These are phyloP conservation scores for maize (Zea mays) DNA, from an alignment of 176 grass and related monocot species.

Conservation along the genomic window DNA sequence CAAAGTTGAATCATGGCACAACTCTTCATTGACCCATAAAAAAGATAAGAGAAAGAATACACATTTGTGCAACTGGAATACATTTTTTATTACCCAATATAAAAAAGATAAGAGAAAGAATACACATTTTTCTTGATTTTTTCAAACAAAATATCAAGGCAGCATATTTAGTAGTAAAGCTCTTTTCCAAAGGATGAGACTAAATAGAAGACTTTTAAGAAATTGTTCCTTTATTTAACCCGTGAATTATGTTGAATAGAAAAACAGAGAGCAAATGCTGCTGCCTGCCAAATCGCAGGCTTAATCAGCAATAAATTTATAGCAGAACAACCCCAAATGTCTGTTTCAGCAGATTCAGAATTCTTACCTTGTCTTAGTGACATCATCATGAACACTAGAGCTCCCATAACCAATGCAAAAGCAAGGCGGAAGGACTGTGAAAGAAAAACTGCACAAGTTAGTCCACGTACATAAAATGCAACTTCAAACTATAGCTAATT, in stretches of 20 bases:
- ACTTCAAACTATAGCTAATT: slow-evolving; percentile 13
- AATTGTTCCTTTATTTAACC: background rate
- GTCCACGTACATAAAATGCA: background rate
- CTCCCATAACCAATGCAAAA: slow-evolving; percentile 62
- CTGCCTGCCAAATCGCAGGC: background rate
- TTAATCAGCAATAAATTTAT: background rate
- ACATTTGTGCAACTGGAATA: background rate
- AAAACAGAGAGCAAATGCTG: background rate
- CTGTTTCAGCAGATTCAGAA: slow-evolving; percentile 11
- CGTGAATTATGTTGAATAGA: background rate
- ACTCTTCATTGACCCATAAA: background rate
- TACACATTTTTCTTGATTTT: background rate
- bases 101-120: too few species aligned
- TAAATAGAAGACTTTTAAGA: background rate
- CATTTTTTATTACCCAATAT: background rate
- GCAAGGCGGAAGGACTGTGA: slow-evolving; percentile 87
- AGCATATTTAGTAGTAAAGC: background rate
- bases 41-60: background rate
- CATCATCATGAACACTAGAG: slow-evolving; percentile 61
- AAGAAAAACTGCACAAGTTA: slow-evolving; percentile 23
- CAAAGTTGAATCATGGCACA: background rate
- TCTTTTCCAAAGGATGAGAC: background rate
- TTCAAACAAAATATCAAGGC: slow-evolving; percentile 2
- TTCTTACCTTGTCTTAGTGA: slow-evolving; percentile 73
- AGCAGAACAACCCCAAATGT: background rate